Evolutionary conservation across 2,329 filamentous ascomycete genomes (phyloP), one percentile per base, ranked within the genome.

Genomic region (Coniochaeta sp.): DNA sequence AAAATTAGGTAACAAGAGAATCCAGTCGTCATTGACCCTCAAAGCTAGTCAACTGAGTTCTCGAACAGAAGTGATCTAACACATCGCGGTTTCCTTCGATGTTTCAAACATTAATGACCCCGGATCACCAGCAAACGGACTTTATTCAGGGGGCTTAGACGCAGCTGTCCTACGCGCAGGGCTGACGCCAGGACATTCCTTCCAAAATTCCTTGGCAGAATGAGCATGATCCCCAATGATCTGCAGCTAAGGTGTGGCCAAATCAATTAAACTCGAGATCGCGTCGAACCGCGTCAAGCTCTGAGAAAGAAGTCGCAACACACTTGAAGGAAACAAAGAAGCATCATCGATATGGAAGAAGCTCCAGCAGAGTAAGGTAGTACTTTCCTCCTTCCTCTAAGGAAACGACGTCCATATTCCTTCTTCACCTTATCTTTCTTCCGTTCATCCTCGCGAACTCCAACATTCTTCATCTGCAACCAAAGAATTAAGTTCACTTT

Each of bases 221-320:
- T 38, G 33, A 14, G 38, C n/a, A n/a, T n/a, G n/a, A n/a, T n/a
- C n/a, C n/a, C n/a, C n/a, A n/a, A n/a, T n/a, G n/a, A n/a, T n/a
- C n/a, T n/a, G n/a, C n/a, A n/a, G 35, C 16, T 16, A 22, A 22
- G 9, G n/a, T 33, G 6, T 30, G 31, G 31, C n/a, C n/a, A n/a
- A 24, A 42, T 42, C 38, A 24, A 22, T 42, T 26, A 24, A 42
- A 42, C 18, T 40, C 16, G 8, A 10, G 12, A 26, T 42, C 38
- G 38, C 38, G 38, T 42, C 38, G 26, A 26, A 42, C 38, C 38
- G 38, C 38, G 38, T 42, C 20, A 42, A 42, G 38, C 38, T 42
- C 38, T 22, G 10, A 24, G 5, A 42, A 22, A 14, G 38, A 42
- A 42, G 38, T 14, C 38, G 33, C 33, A 22, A 10, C 16, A 4